Conservation (phyloP, 768 basidiomycete species). For the Macrolepiota fuliginosa region DNA sequence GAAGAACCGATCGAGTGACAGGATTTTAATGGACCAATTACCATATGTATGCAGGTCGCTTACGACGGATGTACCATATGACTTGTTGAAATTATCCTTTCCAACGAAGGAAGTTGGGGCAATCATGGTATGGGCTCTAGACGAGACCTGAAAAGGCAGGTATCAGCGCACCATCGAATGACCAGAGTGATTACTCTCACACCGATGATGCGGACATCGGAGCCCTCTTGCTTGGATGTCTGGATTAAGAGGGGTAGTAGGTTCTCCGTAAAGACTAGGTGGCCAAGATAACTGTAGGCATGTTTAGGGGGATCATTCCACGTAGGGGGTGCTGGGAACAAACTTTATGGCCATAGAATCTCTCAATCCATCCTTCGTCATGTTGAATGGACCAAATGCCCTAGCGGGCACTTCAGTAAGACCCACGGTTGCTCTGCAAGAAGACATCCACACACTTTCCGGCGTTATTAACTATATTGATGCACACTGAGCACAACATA, state of each 20-base stretch:
- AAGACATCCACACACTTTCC: slow-evolving; percentile 5
- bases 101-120: slow-evolving; percentile 25
- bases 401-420: background rate
- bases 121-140: slow-evolving; percentile 22
- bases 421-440: background rate
- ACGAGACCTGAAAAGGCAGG: slow-evolving; percentile 28
- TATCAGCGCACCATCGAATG: background rate
- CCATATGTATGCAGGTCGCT: slow-evolving; percentile 29
- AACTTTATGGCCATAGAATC: slow-evolving; percentile 11
- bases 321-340: background rate
- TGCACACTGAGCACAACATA: background rate
- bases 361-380: slow-evolving; percentile 19
- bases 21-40: slow-evolving; percentile 15
- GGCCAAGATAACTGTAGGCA: slow-evolving; percentile 45
- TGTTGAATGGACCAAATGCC: slow-evolving; percentile 10
- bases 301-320: background rate
- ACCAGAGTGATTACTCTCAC: slow-evolving; percentile 31
- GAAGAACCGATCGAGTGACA: background rate
- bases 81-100: slow-evolving; percentile 34
- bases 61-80: slow-evolving; percentile 23
- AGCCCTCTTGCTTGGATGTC: slow-evolving; percentile 43
- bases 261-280: slow-evolving; percentile 52
- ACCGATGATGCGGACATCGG: slow-evolving; percentile 64
- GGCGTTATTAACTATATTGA: slow-evolving; percentile 52
- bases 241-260: slow-evolving; percentile 50